Evolutionary conservation across 2,329 filamentous ascomycete species (phyloP).

Genomic region (Leptodontidium sp.): DNA sequence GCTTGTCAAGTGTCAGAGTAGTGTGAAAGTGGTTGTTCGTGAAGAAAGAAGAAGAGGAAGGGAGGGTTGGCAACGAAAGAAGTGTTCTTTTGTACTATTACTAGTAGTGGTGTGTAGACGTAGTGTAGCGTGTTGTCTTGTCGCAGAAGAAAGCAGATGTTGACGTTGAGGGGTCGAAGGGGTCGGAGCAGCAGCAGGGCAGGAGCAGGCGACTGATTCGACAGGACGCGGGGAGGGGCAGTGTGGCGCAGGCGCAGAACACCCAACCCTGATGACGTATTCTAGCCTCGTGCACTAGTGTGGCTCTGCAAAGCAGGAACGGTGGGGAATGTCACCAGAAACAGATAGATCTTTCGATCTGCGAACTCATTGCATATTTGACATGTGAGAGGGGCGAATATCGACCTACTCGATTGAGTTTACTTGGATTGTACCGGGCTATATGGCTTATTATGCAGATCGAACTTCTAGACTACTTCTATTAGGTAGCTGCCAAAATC

Average conservation of each 20-base stretch:
- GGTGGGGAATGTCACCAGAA: slow-evolving; percentile 13
- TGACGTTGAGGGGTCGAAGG: not conserved
- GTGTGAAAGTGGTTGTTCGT: not conserved
- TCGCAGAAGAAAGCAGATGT: not conserved
- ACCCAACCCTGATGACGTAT: slow-evolving; percentile 12
- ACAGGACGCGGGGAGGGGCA: not conserved
- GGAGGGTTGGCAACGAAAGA: not conserved
- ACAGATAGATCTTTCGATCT: not conserved
- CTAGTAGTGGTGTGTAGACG: not conserved
- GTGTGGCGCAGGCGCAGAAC: slow-evolving; percentile 3
- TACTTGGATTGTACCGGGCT: not conserved
- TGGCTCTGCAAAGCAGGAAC: slow-evolving; percentile 9
- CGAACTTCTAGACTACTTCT: too few relatives aligned
- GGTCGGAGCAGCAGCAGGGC: not conserved
- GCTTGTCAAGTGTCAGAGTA: too few relatives aligned
- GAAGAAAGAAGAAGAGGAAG: not conserved
- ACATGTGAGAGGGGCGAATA: slow-evolving; percentile 17
- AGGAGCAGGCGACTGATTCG: not conserved
- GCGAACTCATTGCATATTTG: not conserved
- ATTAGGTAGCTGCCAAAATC: too few relatives aligned
- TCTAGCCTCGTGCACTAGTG: not conserved
- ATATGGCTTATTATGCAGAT: not conserved
- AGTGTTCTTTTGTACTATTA: slow-evolving; percentile 10
- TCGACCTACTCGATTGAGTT: not conserved
- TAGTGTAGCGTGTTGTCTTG: slow-evolving; percentile 13